Conservation (phyloP, 2,329 filamentous ascomycete species). For the Paracoccidioides brasiliensis region DNA sequence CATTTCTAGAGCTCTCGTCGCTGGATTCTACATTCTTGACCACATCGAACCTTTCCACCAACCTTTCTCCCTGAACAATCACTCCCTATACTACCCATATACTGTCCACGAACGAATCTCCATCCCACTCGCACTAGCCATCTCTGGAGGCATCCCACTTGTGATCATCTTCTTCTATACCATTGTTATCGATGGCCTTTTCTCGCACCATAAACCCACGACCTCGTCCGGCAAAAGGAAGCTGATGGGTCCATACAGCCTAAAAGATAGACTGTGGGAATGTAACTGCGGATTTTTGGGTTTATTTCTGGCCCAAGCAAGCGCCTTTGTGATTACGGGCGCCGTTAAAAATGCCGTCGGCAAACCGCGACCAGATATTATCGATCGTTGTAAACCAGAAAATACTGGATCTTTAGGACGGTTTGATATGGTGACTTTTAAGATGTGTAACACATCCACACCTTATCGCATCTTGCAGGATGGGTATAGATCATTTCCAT, state of each 20-base stretch:
- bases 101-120: slow-evolving; percentile 43
- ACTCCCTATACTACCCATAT: slow-evolving; percentile 45
- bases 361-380: slow-evolving; percentile 47
- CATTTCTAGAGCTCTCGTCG: slow-evolving; percentile 35
- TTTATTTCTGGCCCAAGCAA: slow-evolving; percentile 40
- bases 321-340: slow-evolving; percentile 46
- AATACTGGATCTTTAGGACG: slow-evolving; percentile 22
- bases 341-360: slow-evolving; percentile 47
- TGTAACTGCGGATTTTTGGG: slow-evolving; percentile 48
- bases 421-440: slow-evolving; percentile 1
- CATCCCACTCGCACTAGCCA: slow-evolving; percentile 36
- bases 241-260: slow-evolving; percentile 35
- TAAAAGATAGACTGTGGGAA: slow-evolving; percentile 48
- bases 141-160: slow-evolving; percentile 38
- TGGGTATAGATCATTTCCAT: slow-evolving; percentile 47
- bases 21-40: slow-evolving; percentile 41
- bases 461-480: slow-evolving; percentile 39
- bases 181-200: slow-evolving; percentile 44
- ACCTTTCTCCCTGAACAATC: slow-evolving; percentile 44
- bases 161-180: slow-evolving; percentile 43
- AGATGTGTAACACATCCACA: not conserved
- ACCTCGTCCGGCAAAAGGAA: slow-evolving; percentile 24
- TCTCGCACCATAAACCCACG: slow-evolving; percentile 37
- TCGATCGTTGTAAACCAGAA: slow-evolving; percentile 39
- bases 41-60: slow-evolving; percentile 43